phyloP scores from a whole-genome alignment of 495 filamentous ascomycete genomes.

The Amorphotheca resinae region DNA sequence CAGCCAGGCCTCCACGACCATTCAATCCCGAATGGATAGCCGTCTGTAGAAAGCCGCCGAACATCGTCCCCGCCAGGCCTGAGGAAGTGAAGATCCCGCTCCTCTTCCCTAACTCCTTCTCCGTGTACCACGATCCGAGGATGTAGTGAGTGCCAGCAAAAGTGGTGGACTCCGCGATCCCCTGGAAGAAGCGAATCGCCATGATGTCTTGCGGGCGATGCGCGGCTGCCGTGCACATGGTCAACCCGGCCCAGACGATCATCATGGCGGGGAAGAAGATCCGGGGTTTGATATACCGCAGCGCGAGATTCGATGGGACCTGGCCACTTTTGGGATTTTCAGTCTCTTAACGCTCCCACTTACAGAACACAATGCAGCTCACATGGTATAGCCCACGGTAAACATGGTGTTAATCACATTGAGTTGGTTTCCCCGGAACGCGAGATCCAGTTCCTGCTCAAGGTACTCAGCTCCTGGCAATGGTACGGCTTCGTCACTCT shows the following conservation, averaged over 20 bases:
- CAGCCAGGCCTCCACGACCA: conserved; percentile 36
- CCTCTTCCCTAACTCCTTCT: conserved; percentile 51
- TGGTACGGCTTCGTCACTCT: conserved; percentile 39
- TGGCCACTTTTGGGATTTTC: conserved; percentile 32
- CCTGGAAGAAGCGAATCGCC: conserved; percentile 52
- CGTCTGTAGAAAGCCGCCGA: conserved; percentile 42
- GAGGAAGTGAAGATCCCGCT: conserved; percentile 42
- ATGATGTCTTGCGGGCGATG: conserved; percentile 41
- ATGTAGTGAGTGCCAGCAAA: conserved; percentile 57
- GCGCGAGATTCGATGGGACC: conserved; percentile 46
- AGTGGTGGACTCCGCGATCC: conserved; percentile 10
- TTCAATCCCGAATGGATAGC: conserved; percentile 41
- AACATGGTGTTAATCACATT: conserved; percentile 1
- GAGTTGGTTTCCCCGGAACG: conserved; percentile 26
- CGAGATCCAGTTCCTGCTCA: neutral
- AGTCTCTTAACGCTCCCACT: too few relatives aligned
- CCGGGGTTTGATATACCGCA: conserved; percentile 45
- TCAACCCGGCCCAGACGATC: conserved; percentile 46
- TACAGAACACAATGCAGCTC: too few relatives aligned
- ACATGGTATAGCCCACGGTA: neutral
- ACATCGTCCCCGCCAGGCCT: conserved; percentile 38
- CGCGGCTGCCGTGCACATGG: conserved; percentile 44
- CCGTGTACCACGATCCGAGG: conserved; percentile 55
- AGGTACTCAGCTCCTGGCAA: conserved; percentile 30
- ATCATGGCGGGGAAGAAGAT: conserved; percentile 50